Base-by-base conservation (phyloP, 805 yeast species). In the Teunomyces gatunensis region DNA sequence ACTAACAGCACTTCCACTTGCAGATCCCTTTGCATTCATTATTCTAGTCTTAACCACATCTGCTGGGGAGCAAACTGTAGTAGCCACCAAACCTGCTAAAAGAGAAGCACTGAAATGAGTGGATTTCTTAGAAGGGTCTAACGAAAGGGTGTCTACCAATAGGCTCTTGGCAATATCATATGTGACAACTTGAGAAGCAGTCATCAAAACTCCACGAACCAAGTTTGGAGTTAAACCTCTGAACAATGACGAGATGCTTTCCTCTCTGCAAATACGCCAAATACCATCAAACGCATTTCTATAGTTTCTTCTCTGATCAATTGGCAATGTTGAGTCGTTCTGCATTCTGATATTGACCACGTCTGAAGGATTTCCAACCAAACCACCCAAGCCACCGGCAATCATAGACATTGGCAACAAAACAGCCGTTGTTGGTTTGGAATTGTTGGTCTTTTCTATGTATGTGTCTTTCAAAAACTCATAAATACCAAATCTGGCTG, bases 41-140 rank as follows among this genome's bases (percentile, higher is more conserved):
- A 89, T 86, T 59, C 95, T 74, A 2, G 96, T 89, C 65, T 89
- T 89, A 42, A 89, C 83, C 3, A 89, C 96, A 65, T 89, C 96
- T 7, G 91, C 96, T 1, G 96, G 96, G 1, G 96, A 87, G 63
- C 96, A 89, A 15, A 89, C 86, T 0, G 96, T 89, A 0, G 96
- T 89, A 5, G 96, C 96, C 4, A 89, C 89, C 30, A 89, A 69
- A 13, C 96, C 96, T 1, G 96, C 96, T 52, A 85, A 59, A 51
- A 89, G 71, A 3, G 92, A 84, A 0, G 96, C 88, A 29, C 83
- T 63, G 59, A 89, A 88, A 64, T 89, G 96, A 2, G 96, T 88
- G 0, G 82, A 57, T 53, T 81, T 80, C 45, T 83, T 77, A 15
- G 77, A 67, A 36, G 87, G 81, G 58, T 85, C 83, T 67, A 83